phyloP scores from a whole-genome alignment of 768 basidiomycete species.

The Hygrocybe coccinea region DNA sequence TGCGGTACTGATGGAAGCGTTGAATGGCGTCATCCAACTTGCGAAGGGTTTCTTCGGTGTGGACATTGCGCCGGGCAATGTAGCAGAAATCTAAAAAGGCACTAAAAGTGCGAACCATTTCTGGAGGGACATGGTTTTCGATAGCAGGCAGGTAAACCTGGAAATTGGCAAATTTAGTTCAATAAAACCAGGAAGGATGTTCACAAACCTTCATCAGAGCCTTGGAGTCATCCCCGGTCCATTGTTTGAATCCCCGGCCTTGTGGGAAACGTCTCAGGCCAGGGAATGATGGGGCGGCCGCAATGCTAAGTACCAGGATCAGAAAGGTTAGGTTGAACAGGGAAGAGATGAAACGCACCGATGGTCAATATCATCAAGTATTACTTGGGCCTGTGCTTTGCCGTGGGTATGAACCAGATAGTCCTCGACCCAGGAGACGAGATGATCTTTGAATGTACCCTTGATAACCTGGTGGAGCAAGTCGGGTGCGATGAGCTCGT shows the following conservation, averaged over 20 bases:
- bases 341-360: slow-evolving; percentile 14
- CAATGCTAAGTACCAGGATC: not conserved
- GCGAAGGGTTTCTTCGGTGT: slow-evolving; percentile 7
- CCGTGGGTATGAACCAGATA: no score
- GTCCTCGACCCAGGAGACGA: no score
- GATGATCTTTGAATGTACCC: no score
- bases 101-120: slow-evolving; percentile 13
- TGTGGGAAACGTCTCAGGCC: slow-evolving; percentile 10
- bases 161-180: not conserved
- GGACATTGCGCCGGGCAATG: slow-evolving; percentile 16
- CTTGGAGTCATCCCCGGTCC: slow-evolving; percentile 14
- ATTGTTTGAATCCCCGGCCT: slow-evolving; percentile 9
- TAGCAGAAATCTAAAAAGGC: slow-evolving; percentile 24
- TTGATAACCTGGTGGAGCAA: no score
- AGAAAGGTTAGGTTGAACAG: not conserved
- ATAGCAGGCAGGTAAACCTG: slow-evolving; percentile 23
- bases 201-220: slow-evolving; percentile 10
- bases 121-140: slow-evolving; percentile 13
- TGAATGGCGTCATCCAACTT: not conserved
- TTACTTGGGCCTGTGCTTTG: slow-evolving; percentile 16
- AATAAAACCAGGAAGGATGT: not conserved
- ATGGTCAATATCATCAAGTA: slow-evolving; percentile 34
- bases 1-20: slow-evolving; percentile 10
- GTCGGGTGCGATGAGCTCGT: no score
- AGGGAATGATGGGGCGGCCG: slow-evolving; percentile 8